These are phyloP conservation scores for Xanthoconium purpureum DNA, from an alignment of 768 basidiomycete genomes.

Conservation along the genomic window DNA sequence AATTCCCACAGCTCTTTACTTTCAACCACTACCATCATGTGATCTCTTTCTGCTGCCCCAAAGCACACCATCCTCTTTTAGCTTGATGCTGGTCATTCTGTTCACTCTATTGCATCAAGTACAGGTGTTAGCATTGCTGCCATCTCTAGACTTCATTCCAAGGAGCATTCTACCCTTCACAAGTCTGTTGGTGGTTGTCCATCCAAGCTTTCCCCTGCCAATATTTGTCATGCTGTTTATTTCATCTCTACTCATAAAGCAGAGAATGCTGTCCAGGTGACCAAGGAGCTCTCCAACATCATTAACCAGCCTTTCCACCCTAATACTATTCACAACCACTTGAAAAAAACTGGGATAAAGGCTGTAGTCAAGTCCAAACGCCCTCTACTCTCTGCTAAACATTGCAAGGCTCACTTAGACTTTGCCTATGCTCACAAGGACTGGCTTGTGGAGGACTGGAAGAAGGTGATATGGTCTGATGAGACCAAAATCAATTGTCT, in stretches of 20 bases:
- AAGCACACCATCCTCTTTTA: background rate
- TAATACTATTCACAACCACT: background rate
- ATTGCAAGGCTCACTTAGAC: background rate
- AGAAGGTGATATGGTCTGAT: no score
- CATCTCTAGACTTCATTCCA: background rate
- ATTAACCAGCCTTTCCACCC: background rate
- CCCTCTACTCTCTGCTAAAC: background rate
- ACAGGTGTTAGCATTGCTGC: background rate
- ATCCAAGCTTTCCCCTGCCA: background rate
- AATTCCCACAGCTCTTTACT: background rate
- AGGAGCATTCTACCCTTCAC: background rate
- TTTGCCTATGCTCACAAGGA: background rate
- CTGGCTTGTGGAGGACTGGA: background rate
- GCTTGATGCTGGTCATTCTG: background rate
- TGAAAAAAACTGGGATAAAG: background rate
- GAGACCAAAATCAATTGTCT: background rate
- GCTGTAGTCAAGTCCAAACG: constrained; percentile 1
- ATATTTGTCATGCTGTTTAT: background rate
- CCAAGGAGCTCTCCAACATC: background rate
- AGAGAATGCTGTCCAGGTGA: background rate
- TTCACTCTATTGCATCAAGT: background rate
- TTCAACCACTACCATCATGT: background rate
- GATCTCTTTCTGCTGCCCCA: background rate
- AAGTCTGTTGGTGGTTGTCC: background rate
- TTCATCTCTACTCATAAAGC: background rate